phyloP scores from a whole-genome alignment of 2,329 filamentous ascomycete genomes.

The Exutisphaerella laricina region DNA sequence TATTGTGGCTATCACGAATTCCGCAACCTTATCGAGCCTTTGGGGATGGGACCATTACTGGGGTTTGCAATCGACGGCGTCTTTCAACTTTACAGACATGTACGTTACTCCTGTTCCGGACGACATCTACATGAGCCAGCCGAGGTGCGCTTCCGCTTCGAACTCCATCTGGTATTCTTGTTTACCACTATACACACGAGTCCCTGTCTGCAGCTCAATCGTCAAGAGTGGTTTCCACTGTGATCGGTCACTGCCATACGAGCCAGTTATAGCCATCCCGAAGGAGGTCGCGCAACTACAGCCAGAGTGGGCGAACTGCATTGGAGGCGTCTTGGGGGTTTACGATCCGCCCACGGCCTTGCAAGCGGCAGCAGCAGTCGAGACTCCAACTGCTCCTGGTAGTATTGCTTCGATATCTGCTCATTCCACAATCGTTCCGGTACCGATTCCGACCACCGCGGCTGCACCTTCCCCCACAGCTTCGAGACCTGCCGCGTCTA shows the following conservation, averaged over 20 bases:
- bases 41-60: constrained; percentile 6
- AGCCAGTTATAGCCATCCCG: constrained; percentile 13
- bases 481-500: background rate
- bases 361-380: constrained; percentile 1
- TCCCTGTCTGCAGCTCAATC: background rate
- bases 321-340: constrained; percentile 12
- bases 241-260: constrained; percentile 7
- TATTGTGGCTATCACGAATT: constrained; percentile 18
- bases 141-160: constrained; percentile 10
- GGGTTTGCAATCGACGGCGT: constrained; percentile 5
- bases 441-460: background rate
- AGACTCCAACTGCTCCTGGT: background rate
- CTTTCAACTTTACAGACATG: constrained; percentile 19
- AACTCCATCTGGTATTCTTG: constrained; percentile 5
- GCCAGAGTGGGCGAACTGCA: constrained; percentile 13
- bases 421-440: background rate
- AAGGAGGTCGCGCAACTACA: constrained; percentile 10
- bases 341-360: constrained; percentile 10
- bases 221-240: constrained; percentile 4
- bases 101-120: constrained; percentile 15
- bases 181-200: background rate
- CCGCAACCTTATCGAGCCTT: constrained; percentile 14
- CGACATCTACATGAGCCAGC: constrained; percentile 14
- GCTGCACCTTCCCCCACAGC: background rate
- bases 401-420: background rate